Evolutionary conservation across 257 asterid genomes (phyloP).

Genomic region (Coffea canephora): DNA sequence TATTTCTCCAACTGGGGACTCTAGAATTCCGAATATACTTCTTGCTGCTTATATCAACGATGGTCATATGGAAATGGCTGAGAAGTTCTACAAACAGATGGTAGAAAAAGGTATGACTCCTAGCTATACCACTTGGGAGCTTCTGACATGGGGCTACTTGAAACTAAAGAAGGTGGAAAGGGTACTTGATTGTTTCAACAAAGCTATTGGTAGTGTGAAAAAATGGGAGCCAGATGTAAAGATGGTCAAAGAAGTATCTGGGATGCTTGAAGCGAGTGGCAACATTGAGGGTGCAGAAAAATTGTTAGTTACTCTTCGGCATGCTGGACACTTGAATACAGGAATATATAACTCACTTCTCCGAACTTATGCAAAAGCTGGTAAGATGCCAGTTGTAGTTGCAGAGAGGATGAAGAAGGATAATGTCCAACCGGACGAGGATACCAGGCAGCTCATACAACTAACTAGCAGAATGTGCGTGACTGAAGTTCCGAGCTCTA

Average conservation of each 20-base stretch:
- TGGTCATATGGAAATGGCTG: slow-evolving; percentile 62
- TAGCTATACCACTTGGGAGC: slow-evolving; percentile 88
- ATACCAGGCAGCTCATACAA: slow-evolving; percentile 50
- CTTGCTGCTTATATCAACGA: slow-evolving; percentile 71
- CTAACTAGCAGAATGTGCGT: slow-evolving; percentile 67
- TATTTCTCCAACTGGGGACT: slow-evolving; percentile 66
- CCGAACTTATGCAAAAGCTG: slow-evolving; percentile 68
- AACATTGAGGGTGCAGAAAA: slow-evolving; percentile 67
- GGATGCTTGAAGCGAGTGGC: slow-evolving; percentile 63
- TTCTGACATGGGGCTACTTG: slow-evolving; percentile 77
- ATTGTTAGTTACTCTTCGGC: slow-evolving; percentile 53
- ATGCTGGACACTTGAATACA: slow-evolving; percentile 49
- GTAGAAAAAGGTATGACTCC: slow-evolving; percentile 46
- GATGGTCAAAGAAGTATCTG: slow-evolving; percentile 47
- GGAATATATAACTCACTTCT: slow-evolving; percentile 68
- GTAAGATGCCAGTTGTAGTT: slow-evolving; percentile 71
- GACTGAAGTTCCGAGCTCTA: slow-evolving; percentile 53
- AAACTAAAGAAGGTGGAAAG: slow-evolving; percentile 46
- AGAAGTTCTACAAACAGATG: slow-evolving; percentile 54
- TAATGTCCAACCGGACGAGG: slow-evolving; percentile 54
- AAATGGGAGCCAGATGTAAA: slow-evolving; percentile 74
- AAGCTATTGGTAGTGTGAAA: slow-evolving; percentile 58
- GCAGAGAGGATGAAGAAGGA: slow-evolving; percentile 92
- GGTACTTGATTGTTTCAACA: slow-evolving; percentile 58
- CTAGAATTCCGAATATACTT: slow-evolving; percentile 77